Evolutionary conservation across 2,329 filamentous ascomycete species (phyloP).

Genomic region (Aspergillus sojae): DNA sequence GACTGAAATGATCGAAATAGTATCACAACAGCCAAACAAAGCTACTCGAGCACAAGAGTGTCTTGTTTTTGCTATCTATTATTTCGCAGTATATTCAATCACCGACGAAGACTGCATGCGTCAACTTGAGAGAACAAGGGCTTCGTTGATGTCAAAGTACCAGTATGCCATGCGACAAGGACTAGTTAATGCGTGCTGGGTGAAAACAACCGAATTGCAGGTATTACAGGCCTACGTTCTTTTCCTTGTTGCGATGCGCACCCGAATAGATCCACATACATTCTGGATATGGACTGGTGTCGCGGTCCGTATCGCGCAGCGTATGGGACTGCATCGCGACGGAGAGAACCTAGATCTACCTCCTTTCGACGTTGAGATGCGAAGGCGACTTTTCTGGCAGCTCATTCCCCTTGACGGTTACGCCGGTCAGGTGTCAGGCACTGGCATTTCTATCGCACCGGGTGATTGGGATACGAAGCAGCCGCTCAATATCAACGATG

Average conservation of each 20-base stretch:
- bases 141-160: slow-evolving; percentile 13
- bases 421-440: slow-evolving; percentile 35
- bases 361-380: slow-evolving; percentile 49
- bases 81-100: slow-evolving; percentile 24
- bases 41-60: slow-evolving; percentile 38
- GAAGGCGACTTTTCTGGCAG: slow-evolving; percentile 31
- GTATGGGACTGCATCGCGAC: slow-evolving; percentile 53
- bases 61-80: slow-evolving; percentile 32
- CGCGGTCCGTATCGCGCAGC: slow-evolving; percentile 49
- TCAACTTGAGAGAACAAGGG: slow-evolving; percentile 4
- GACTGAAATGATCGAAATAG: slow-evolving; percentile 66
- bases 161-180: slow-evolving; percentile 13
- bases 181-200: slow-evolving; percentile 21
- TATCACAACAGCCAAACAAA: slow-evolving; percentile 44
- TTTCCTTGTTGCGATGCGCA: slow-evolving; percentile 32
- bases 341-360: slow-evolving; percentile 47
- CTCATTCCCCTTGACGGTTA: slow-evolving; percentile 26
- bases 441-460: slow-evolving; percentile 16
- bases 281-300: slow-evolving; percentile 56
- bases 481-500: slow-evolving; percentile 47
- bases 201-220: slow-evolving; percentile 19
- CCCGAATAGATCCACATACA: slow-evolving; percentile 48
- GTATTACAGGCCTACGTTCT: slow-evolving; percentile 21
- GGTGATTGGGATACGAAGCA: slow-evolving; percentile 24
- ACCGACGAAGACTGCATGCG: slow-evolving; percentile 15